Conservation (phyloP, 73 alveolate species). For the Tetrahymena thermophila region DNA sequence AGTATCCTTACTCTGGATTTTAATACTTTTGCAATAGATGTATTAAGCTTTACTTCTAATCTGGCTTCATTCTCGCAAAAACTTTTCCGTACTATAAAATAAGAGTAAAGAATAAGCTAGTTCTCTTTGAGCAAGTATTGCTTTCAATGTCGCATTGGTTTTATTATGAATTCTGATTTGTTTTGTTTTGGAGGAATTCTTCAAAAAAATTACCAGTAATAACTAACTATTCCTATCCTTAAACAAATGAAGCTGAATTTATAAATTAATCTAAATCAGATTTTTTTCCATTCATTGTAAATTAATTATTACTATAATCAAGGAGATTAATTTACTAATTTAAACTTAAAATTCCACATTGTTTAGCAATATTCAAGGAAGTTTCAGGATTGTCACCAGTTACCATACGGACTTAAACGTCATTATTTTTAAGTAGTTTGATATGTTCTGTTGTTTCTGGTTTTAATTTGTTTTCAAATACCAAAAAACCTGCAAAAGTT, state of each 20-base stretch:
- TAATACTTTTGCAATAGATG: slow-evolving; percentile 37
- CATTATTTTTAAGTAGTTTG: slow-evolving; percentile 26
- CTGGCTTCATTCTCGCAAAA: slow-evolving; percentile 66
- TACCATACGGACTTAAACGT: slow-evolving; percentile 51
- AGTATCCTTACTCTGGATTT: neutral
- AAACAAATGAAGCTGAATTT: neutral
- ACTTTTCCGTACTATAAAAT: slow-evolving; percentile 32
- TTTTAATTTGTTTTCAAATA: slow-evolving; percentile 67
- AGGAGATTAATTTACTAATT: slow-evolving; percentile 50
- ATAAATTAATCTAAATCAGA: neutral
- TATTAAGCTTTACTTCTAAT: slow-evolving; percentile 48
- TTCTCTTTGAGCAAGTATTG: neutral
- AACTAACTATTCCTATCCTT: slow-evolving; percentile 5
- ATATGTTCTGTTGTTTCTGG: slow-evolving; percentile 56
- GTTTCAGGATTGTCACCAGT: slow-evolving; percentile 80
- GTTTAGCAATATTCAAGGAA: slow-evolving; percentile 58
- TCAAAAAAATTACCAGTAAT: slow-evolving; percentile 34
- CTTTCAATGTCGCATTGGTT: neutral
- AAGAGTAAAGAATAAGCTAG: neutral
- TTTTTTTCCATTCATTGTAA: slow-evolving; percentile 47
- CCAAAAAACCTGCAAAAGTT: slow-evolving; percentile 63
- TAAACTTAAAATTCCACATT: slow-evolving; percentile 60
- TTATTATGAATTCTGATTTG: neutral
- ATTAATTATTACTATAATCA: slow-evolving; percentile 31
- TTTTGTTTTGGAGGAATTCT: neutral